Base-by-base conservation (phyloP, 1,284 basidiomycete species). In the Malassezia equina region DNA sequence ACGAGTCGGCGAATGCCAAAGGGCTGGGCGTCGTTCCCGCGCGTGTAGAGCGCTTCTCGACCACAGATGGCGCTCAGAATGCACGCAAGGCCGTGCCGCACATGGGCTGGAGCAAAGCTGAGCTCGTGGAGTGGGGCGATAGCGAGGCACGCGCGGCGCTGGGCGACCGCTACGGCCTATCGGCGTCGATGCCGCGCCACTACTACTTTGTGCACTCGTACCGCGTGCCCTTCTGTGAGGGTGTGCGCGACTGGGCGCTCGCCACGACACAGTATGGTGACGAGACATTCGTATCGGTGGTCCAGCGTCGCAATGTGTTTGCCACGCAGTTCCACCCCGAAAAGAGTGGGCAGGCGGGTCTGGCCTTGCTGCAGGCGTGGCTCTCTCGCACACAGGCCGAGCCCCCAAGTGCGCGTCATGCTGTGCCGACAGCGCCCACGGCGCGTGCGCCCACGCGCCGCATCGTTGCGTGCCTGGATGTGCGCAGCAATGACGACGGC, bases 281-380 rank as follows among this genome's bases (percentile, higher is more conserved):
- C 57, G 90, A 98, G 76, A 77, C 86, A n/a, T 98, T 96, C 76
- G 78, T 95, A 55, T 87, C 90, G 15, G 82, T 83, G 7, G 83
- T 98, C 12, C 84, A 84, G 66, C 83, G 82, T 62, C 84, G 82
- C 34, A 95, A 93, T 74, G 82, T 96, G 48, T 95, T 93, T 75
- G 94, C 83, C 17, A 87, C 86, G 15, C 94, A 99, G 76, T 98
- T 96, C 78, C 94, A 99, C 78, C 94, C 94, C 8, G 94, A 99
- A 76, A 99, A 99, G 77, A 93, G 89, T 2, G 93, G 94, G 13
- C 78, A 80, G n/a, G 88, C 89, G 1, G 94, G 94, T 12, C 80
- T 98, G 42, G 80, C 81, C 41, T 80, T 95, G 41, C 79, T 99
- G 34, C 80, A 82, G 47, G 79, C 83, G 24, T 99, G 94, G 94